Conservation (phyloP, 1,284 basidiomycete genomes). For the Athelia psychrophila region DNA sequence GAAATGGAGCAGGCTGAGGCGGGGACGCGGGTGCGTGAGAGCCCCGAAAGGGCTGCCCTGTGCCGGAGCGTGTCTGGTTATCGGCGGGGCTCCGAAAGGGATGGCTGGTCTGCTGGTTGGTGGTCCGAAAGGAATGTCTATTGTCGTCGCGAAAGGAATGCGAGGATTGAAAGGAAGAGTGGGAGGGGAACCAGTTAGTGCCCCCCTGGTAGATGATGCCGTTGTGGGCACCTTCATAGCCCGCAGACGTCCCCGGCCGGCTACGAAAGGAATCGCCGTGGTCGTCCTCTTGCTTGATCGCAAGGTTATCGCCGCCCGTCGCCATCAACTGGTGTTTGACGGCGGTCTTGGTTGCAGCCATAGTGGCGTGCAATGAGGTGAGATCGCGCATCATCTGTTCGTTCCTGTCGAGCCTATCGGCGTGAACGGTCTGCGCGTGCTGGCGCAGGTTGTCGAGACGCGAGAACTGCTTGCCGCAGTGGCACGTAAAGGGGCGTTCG, state of each 20-base stretch:
- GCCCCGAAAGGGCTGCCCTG: constrained; percentile 59
- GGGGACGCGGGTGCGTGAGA: constrained; percentile 13
- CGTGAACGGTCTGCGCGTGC: constrained; percentile 94
- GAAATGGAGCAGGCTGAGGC: constrained; percentile 37
- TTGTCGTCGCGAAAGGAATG: constrained; percentile 64
- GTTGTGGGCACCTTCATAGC: constrained; percentile 58
- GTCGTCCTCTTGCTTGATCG: constrained; percentile 54
- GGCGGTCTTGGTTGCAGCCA: constrained; percentile 44
- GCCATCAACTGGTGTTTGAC: not conserved
- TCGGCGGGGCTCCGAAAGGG: constrained; percentile 60
- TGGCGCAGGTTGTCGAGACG: constrained; percentile 96
- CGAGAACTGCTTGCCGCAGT: constrained; percentile 94
- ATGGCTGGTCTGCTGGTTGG: constrained; percentile 39
- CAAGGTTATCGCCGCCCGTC: not conserved
- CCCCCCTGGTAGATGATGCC: constrained; percentile 30
- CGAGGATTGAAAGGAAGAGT: constrained; percentile 27
- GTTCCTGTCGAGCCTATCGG: constrained; percentile 86
- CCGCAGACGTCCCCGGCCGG: constrained; percentile 64
- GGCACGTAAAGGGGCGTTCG: constrained; percentile 92
- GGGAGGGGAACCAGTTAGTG: constrained; percentile 28
- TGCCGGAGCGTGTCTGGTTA: constrained; percentile 3
- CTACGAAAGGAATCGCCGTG: constrained; percentile 34
- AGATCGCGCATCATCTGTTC: constrained; percentile 91
- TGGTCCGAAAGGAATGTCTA: not conserved
- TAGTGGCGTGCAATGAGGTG: constrained; percentile 80